phyloP scores from a whole-genome alignment of 495 filamentous ascomycete species.

The Tuber aestivum region DNA sequence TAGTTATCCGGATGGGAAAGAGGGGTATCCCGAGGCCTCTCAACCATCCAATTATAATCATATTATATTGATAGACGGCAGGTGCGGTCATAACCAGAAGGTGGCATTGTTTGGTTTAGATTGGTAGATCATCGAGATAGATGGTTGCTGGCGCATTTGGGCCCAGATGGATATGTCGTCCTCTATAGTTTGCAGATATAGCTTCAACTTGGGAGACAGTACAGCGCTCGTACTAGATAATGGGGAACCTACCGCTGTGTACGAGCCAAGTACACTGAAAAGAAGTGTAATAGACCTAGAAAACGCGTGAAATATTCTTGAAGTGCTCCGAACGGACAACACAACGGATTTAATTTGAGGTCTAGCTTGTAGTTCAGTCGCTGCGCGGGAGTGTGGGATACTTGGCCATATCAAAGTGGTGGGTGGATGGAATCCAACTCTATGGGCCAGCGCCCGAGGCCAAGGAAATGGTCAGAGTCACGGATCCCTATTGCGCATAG shows the following conservation, averaged over 20 bases:
- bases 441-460: neutral
- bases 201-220: neutral
- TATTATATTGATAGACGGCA: neutral
- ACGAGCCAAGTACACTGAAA: neutral
- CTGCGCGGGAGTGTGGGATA: neutral
- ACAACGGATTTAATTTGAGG: neutral
- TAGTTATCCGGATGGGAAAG: neutral
- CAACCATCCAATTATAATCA: neutral
- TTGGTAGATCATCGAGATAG: neutral
- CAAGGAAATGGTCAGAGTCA: neutral
- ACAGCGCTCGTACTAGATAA: neutral
- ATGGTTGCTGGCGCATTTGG: neutral
- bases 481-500: neutral
- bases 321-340: neutral
- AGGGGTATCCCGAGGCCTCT: neutral
- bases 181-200: neutral
- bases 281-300: neutral
- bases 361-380: neutral
- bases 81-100: neutral
- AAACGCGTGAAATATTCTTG: neutral
- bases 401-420: neutral
- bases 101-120: neutral
- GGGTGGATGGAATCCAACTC: neutral
- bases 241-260: neutral
- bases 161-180: neutral